Percentiles rank a stretch among this genome's conserved stretches.
Evolutionary conservation across 106 monocot species (phyloP).

Genomic region (Dioscorea alata): DNA sequence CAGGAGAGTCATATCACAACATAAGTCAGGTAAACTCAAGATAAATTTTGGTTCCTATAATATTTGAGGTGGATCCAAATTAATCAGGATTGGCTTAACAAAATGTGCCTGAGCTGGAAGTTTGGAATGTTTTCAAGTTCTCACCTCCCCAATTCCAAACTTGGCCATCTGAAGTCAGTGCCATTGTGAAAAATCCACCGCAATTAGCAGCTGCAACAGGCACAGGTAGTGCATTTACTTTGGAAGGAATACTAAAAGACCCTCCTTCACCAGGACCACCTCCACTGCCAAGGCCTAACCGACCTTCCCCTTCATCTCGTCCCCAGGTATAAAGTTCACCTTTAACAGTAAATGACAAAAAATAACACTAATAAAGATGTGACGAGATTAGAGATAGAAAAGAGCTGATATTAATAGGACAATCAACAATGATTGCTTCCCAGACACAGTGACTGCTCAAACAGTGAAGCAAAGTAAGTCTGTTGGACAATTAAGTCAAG

Average conservation of each 20-base stretch:
- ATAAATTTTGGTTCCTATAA: no score
- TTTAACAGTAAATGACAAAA: conserved; percentile 12
- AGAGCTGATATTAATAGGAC: no score
- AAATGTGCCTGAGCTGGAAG: no score
- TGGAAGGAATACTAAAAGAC: conserved; percentile 74
- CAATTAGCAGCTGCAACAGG: conserved; percentile 71
- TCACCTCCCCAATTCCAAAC: conserved; percentile 98
- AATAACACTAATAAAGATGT: not conserved
- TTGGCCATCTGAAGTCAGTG: conserved; percentile 70
- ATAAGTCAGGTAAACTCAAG: not conserved
- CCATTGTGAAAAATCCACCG: conserved; percentile 97
- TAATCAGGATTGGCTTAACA: no score
- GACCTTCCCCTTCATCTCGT: conserved; percentile 95
- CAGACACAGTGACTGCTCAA: no score
- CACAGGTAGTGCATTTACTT: conserved; percentile 68
- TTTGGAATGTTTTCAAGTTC: no score
- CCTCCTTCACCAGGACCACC: conserved; percentile 93
- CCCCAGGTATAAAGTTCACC: conserved; percentile 98
- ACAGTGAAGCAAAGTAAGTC: no score
- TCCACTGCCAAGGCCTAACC: conserved; percentile 86
- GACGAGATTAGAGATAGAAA: not conserved
- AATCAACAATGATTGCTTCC: no score
- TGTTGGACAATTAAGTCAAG: no score
- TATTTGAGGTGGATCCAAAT: no score
- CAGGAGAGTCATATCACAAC: conserved; percentile 5